Evolutionary conservation across 768 basidiomycete genomes (phyloP).

Genomic region (Mycena floridula): DNA sequence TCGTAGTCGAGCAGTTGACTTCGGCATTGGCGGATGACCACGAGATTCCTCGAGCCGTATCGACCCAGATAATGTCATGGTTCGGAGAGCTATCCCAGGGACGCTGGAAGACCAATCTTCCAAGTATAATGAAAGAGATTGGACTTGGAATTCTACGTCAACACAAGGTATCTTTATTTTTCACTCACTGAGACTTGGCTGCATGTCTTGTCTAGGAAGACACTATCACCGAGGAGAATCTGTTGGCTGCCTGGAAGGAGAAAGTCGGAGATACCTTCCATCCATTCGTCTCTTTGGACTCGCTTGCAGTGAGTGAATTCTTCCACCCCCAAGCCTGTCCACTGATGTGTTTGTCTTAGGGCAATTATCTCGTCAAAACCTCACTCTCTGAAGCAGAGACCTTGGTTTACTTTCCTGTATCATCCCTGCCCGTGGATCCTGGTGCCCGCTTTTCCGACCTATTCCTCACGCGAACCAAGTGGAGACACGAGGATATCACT

Average conservation of each 20-base stretch:
- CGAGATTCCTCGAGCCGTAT: slow-evolving; percentile 56
- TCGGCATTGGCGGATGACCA: slow-evolving; percentile 64
- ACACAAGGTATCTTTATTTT: slow-evolving; percentile 36
- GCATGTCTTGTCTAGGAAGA: slow-evolving; percentile 38
- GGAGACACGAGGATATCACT: slow-evolving; percentile 74
- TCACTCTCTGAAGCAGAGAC: slow-evolving; percentile 26
- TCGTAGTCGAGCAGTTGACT: slow-evolving; percentile 52
- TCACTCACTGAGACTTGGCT: neutral
- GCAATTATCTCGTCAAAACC: slow-evolving; percentile 58
- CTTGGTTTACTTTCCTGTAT: slow-evolving; percentile 72
- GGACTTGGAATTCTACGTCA: slow-evolving; percentile 69
- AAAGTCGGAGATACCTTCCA: slow-evolving; percentile 78
- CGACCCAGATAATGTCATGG: slow-evolving; percentile 72
- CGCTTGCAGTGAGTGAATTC: slow-evolving; percentile 56
- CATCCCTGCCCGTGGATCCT: slow-evolving; percentile 70
- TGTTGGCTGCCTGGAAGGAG: slow-evolving; percentile 64
- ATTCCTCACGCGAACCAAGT: slow-evolving; percentile 72
- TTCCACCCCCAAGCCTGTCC: neutral
- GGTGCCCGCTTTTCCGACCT: slow-evolving; percentile 80
- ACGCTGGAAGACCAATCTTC: slow-evolving; percentile 62
- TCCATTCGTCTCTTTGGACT: slow-evolving; percentile 46
- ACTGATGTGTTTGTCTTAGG: slow-evolving; percentile 41
- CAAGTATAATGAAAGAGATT: slow-evolving; percentile 61
- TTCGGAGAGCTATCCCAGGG: slow-evolving; percentile 60
- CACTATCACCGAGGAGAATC: slow-evolving; percentile 45